phyloP scores from a whole-genome alignment of 192 early-diverging fungal species.

The Podila epigama region DNA sequence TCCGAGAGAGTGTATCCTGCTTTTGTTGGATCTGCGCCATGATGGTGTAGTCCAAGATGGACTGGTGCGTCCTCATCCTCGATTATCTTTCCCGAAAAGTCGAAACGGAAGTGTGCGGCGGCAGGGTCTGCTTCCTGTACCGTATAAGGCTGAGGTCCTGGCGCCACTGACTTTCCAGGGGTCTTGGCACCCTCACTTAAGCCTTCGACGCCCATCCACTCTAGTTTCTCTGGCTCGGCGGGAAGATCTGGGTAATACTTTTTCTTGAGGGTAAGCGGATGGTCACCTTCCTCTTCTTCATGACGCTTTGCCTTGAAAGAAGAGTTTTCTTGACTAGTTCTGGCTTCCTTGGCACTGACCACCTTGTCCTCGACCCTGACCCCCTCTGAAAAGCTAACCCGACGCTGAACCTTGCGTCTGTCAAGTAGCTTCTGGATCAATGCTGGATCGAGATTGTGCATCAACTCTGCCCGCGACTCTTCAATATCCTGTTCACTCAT shows the following conservation, averaged over 20 bases:
- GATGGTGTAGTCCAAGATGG: conserved; percentile 85
- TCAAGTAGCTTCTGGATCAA: conserved; percentile 69
- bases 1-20: conserved; percentile 90
- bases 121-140: conserved; percentile 55
- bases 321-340: conserved; percentile 5
- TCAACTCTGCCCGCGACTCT: conserved; percentile 72
- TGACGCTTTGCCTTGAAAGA: conserved; percentile 30
- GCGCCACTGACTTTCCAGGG: conserved; percentile 48
- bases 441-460: conserved; percentile 65
- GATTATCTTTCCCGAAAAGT: conserved; percentile 78
- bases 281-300: conserved; percentile 47
- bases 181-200: conserved; percentile 22
- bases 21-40: conserved; percentile 82
- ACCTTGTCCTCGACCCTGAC: conserved; percentile 29
- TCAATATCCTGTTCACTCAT: conserved; percentile 81
- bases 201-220: conserved; percentile 66
- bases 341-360: conserved; percentile 32
- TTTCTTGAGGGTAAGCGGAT: conserved; percentile 54
- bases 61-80: conserved; percentile 60
- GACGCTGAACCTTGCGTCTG: conserved; percentile 34
- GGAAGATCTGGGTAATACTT: conserved; percentile 63
- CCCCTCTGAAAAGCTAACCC: conserved; percentile 41
- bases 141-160: conserved; percentile 59
- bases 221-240: conserved; percentile 69
- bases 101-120: conserved; percentile 73